These are phyloP conservation scores for Pholiota molesta DNA, from an alignment of 768 basidiomycete species.

Conservation along the genomic window DNA sequence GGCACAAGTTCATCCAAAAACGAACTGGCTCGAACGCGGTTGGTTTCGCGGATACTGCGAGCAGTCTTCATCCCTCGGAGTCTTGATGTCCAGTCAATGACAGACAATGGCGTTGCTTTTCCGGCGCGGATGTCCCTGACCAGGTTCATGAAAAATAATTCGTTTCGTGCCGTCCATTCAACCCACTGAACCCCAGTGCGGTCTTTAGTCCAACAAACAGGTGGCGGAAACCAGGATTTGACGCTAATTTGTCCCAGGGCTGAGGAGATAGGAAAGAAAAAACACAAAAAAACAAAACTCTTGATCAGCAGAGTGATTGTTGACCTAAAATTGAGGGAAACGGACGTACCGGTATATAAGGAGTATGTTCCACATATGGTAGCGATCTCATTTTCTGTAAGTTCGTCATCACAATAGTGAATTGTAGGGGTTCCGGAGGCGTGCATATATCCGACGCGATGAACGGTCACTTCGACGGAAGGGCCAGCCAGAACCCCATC, in stretches of 20 bases:
- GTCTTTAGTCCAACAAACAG: background rate
- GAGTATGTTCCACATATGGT: background rate
- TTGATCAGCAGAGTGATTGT: too few relatives aligned
- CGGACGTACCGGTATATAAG: background rate
- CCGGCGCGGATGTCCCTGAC: background rate
- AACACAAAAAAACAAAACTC: background rate
- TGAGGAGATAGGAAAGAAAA: background rate
- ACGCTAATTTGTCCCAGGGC: background rate
- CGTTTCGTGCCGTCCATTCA: background rate
- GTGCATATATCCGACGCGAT: background rate
- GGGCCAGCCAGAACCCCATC: background rate
- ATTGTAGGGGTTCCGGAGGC: background rate
- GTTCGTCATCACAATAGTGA: background rate
- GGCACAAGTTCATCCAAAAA: background rate
- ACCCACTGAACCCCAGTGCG: background rate
- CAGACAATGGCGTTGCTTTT: background rate
- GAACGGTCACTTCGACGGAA: background rate
- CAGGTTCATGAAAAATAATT: background rate
- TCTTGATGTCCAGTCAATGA: background rate
- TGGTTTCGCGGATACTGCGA: background rate
- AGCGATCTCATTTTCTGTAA: background rate
- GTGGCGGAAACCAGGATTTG: background rate
- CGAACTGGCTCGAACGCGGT: background rate
- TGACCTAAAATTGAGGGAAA: background rate
- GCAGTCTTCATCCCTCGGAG: background rate